These are phyloP conservation scores for Corynascus novoguineensis DNA, from an alignment of 495 filamentous ascomycete genomes.

Conservation along the genomic window DNA sequence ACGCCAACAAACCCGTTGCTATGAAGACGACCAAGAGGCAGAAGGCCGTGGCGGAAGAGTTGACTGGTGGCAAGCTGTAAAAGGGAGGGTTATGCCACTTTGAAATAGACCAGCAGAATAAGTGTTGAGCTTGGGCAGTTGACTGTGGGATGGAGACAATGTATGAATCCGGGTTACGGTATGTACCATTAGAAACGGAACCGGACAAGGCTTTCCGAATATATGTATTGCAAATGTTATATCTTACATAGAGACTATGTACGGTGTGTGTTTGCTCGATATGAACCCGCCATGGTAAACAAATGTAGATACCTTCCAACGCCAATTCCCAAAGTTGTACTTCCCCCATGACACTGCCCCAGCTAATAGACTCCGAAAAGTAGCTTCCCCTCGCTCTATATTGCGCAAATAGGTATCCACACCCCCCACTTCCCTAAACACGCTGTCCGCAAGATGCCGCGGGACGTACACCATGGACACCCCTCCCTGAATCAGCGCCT, in stretches of 20 bases:
- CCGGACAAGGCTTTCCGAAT: background rate
- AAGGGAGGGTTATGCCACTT: background rate
- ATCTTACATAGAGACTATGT: conserved; percentile 5
- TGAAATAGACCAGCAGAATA: background rate
- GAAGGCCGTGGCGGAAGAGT: conserved; percentile 43
- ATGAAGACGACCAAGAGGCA: conserved; percentile 33
- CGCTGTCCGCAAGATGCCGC: background rate
- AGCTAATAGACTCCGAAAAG: background rate
- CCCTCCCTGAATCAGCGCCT: conserved; percentile 52
- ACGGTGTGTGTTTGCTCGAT: background rate
- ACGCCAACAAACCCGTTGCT: conserved; percentile 16
- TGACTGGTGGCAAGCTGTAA: conserved; percentile 46
- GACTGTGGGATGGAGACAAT: background rate
- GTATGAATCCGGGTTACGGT: conserved; percentile 16
- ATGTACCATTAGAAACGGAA: conserved; percentile 28
- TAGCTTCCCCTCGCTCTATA: background rate
- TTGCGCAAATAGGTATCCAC: background rate
- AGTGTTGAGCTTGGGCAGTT: background rate
- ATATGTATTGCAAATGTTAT: conserved; percentile 13
- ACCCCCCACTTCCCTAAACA: too few relatives aligned
- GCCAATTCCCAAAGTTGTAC: conserved; percentile 1
- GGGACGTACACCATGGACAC: conserved; percentile 1
- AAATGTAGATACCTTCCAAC: conserved; percentile 7
- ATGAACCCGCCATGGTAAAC: background rate
- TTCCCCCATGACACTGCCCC: background rate